phyloP scores from a whole-genome alignment of 2,329 filamentous ascomycete genomes.

The Falciphora oryzae region DNA sequence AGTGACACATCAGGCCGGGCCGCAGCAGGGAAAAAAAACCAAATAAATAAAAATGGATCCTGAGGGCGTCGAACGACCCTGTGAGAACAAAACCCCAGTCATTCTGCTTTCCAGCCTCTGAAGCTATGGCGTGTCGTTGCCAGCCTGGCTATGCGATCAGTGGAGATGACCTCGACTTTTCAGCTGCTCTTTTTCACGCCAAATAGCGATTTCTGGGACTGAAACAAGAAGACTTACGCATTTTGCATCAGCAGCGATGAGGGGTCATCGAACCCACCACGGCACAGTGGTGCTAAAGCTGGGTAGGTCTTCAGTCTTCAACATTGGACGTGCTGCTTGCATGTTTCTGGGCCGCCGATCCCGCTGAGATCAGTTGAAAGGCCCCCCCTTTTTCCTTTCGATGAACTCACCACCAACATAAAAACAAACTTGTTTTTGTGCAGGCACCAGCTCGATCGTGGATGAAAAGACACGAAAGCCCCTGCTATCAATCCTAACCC shows the following conservation, averaged over 20 bases:
- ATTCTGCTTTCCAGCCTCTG: background rate
- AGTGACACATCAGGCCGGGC: background rate
- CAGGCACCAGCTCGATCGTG: constrained; percentile 98
- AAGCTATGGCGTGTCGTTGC: background rate
- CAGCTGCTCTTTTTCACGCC: background rate
- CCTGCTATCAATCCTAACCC: constrained; percentile 78
- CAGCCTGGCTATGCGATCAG: background rate
- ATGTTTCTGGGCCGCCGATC: background rate
- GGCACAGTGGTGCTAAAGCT: constrained; percentile 80
- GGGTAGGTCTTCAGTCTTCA: constrained; percentile 47
- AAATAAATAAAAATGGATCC: constrained; percentile 10
- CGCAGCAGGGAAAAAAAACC: background rate
- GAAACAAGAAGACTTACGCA: background rate
- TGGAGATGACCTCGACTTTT: background rate
- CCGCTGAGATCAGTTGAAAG: background rate
- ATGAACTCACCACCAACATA: background rate
- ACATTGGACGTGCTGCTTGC: background rate
- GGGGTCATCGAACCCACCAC: constrained; percentile 53
- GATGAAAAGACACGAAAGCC: constrained; percentile 94
- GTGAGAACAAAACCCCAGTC: constrained; percentile 7
- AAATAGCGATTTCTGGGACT: background rate
- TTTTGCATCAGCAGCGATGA: constrained; percentile 48
- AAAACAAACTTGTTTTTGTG: constrained; percentile 1
- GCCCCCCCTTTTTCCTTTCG: background rate
- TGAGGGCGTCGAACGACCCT: constrained; percentile 8